Percentiles rank a stretch among this genome's conserved stretches.
These are phyloP conservation scores for Rubia balearica DNA, from an alignment of 305 asterid genomes.

Conservation along the genomic window DNA sequence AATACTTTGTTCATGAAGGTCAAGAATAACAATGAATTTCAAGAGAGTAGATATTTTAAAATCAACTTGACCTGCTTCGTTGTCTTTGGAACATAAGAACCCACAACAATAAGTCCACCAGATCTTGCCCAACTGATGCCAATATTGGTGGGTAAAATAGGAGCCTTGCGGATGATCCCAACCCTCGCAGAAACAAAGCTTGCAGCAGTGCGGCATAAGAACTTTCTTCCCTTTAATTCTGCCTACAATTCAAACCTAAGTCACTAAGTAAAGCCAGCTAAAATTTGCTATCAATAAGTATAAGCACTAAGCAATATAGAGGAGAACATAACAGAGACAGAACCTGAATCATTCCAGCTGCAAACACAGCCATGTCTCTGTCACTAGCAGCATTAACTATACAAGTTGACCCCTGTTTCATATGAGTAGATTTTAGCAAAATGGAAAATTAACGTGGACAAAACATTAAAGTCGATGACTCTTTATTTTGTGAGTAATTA, in stretches of 20 bases:
- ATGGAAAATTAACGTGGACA: conserved; percentile 7
- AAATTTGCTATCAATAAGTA: conserved; percentile 5
- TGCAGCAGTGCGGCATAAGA: conserved; percentile 96
- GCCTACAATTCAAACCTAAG: conserved; percentile 50
- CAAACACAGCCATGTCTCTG: conserved; percentile 90
- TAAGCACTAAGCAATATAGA: neutral
- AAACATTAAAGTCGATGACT: neutral
- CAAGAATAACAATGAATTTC: neutral
- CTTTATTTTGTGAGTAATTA: neutral
- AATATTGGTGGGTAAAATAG: conserved; percentile 62
- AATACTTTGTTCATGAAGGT: conserved; percentile 1
- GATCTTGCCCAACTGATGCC: conserved; percentile 41
- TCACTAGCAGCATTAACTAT: conserved; percentile 96
- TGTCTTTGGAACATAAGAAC: conserved; percentile 95
- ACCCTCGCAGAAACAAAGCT: conserved; percentile 93
- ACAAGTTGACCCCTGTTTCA: conserved; percentile 80
- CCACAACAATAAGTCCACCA: conserved; percentile 91
- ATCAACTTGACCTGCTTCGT: conserved; percentile 67
- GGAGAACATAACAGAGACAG: conserved; percentile 5
- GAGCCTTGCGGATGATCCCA: conserved; percentile 78
- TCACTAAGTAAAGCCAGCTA: conserved; percentile 17
- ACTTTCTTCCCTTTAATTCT: conserved; percentile 80
- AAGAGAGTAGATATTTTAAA: conserved; percentile 6
- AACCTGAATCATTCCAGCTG: conserved; percentile 97
- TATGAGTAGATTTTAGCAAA: conserved; percentile 12